Evolutionary conservation across 345 rosid genomes (phyloP).

Genomic region (Melastoma malabathricum): DNA sequence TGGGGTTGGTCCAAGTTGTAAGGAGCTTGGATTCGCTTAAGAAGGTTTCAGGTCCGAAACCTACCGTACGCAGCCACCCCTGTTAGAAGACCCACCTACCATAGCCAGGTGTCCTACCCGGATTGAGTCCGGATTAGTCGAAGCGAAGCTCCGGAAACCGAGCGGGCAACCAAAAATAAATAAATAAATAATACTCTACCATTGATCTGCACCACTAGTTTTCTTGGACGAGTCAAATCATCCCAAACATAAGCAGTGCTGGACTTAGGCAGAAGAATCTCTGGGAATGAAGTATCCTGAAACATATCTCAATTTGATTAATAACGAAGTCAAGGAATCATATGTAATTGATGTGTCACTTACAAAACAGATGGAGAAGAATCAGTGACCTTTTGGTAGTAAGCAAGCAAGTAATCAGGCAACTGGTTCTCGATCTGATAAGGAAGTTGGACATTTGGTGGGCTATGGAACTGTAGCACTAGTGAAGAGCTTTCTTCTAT

Average conservation of each 20-base stretch:
- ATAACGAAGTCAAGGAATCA: background rate
- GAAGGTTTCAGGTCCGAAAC: too few species aligned
- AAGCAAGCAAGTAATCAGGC: constrained; percentile 48
- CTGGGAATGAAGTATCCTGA: constrained; percentile 71
- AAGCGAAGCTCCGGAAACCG: too few species aligned
- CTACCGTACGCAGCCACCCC: too few species aligned
- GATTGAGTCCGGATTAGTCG: too few species aligned
- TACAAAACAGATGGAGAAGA: constrained; percentile 7
- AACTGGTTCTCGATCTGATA: constrained; percentile 79
- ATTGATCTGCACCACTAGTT: constrained; percentile 54
- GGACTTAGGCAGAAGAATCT: constrained; percentile 63
- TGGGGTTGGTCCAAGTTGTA: too few species aligned
- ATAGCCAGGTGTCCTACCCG: too few species aligned
- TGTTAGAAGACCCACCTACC: too few species aligned
- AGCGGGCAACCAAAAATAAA: too few species aligned
- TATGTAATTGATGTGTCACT: background rate
- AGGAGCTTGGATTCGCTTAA: too few species aligned
- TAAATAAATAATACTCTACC: constrained; percentile 22
- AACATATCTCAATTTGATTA: constrained; percentile 11
- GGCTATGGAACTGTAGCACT: constrained; percentile 58
- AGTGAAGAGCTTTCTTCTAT: constrained; percentile 79
- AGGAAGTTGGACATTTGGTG: constrained; percentile 56
- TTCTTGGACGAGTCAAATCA: constrained; percentile 80
- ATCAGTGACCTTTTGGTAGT: constrained; percentile 74
- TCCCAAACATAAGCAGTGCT: constrained; percentile 78